Base-by-base conservation (phyloP, 2,329 filamentous ascomycete genomes). In the Penicillium verrucosum region DNA sequence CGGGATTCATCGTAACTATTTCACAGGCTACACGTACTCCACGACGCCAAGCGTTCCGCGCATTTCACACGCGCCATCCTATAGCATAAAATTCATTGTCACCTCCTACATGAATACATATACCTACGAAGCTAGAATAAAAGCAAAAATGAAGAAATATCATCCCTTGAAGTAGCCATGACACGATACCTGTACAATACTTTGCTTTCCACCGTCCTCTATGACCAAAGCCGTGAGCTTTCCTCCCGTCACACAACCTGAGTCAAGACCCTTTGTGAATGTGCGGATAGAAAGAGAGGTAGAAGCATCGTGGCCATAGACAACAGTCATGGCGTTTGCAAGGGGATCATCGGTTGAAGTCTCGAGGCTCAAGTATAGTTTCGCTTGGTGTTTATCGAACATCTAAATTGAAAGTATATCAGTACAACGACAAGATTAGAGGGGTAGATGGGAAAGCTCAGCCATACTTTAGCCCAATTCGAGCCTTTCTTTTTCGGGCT, bases 271-370 rank as follows among this genome's bases (percentile, higher is more conserved):
- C 68, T 92, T 90, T 4, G 88, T 89, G 73, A 90, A 95, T 47
- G 82, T 80, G 48, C 84, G 73, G 18, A 88, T 74, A 67, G 83
- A 82, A 27, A 95, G 81, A 0, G 91, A 92, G 3, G 77, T 76
- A 66, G 87, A 86, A 23, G 90, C 84, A 70, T 97, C 90, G 70
- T 97, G 93, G 5, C 92, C 92, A 73, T 96, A 97, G 56, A 96
- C 81, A 40, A 96, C 88, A 0, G 89, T 90, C 40, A 79, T 83
- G 10, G 82, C 78, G 25, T 70, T 52, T 25, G 70, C 61, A 14
- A 60, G 55, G 5, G 65, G 59, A 32, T 64, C 58, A 12, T 54
- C 59, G 8, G 56, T 60, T 36, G 59, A 60, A 8, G 58, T 34
- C 34, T 64, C 58, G 9, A 65, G 54, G n/a, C 52, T 60, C 12